These are phyloP conservation scores for Boechera retrofracta DNA, from an alignment of 345 rosid genomes.

Conservation along the genomic window DNA sequence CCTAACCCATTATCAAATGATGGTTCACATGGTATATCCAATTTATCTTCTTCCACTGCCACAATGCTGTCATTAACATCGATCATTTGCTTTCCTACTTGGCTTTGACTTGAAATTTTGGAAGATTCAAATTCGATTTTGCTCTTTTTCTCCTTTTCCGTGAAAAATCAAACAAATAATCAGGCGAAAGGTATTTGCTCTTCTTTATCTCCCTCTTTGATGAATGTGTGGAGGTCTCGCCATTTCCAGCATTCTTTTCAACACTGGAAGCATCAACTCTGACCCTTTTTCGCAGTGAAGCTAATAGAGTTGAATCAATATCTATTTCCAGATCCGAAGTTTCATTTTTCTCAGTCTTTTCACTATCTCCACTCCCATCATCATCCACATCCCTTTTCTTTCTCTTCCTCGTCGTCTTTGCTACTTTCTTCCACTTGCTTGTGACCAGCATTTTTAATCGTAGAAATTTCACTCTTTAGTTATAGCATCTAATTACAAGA, in stretches of 20 bases:
- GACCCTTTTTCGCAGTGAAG: conserved; percentile 44
- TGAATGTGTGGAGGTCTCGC: conserved; percentile 34
- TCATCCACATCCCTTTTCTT: conserved; percentile 35
- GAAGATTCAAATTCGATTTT: conserved; percentile 41
- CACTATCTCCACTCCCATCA: conserved; percentile 32
- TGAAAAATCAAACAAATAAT: conserved; percentile 56
- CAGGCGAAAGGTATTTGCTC: conserved; percentile 88
- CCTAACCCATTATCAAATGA: conserved; percentile 33
- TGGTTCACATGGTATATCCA: conserved; percentile 19
- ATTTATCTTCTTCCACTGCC: conserved; percentile 26
- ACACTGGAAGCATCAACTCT: conserved; percentile 23
- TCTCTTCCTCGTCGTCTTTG: conserved; percentile 42
- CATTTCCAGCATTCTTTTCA: conserved; percentile 31
- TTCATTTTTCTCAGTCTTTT: conserved; percentile 17
- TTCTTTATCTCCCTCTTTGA: conserved; percentile 77
- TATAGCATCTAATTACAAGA: too few species aligned
- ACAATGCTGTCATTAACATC: conserved; percentile 32
- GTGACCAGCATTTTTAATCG: conserved; percentile 30
- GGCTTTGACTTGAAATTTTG: conserved; percentile 40
- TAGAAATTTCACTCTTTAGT: conserved; percentile 24
- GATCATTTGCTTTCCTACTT: conserved; percentile 44
- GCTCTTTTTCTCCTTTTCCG: conserved; percentile 37
- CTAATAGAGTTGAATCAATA: conserved; percentile 37
- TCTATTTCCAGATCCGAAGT: conserved; percentile 29
- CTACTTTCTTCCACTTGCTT: conserved; percentile 40